These are phyloP conservation scores for Colletotrichum sp. DNA, from an alignment of 2,329 filamentous ascomycete species.

Conservation along the genomic window DNA sequence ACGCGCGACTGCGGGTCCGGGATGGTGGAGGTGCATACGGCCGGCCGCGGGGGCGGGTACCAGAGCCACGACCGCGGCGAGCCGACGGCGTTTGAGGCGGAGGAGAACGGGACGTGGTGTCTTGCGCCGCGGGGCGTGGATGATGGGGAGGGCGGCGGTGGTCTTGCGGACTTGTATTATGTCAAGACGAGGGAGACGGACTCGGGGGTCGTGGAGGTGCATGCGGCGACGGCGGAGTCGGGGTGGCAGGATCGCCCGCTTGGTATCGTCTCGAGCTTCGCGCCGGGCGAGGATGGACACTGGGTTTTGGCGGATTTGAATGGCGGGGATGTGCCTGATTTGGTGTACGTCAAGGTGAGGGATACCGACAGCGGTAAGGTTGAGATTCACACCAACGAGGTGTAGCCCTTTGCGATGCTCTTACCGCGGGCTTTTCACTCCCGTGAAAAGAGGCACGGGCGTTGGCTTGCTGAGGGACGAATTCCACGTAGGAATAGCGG, in stretches of 20 bases:
- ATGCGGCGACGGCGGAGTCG: neutral
- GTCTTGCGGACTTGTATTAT: neutral
- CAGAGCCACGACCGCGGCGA: neutral
- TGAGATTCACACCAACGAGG: neutral
- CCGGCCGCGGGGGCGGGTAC: neutral
- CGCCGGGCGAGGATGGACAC: neutral
- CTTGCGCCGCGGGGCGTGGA: neutral
- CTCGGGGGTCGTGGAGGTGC: neutral
- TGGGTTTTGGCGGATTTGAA: neutral
- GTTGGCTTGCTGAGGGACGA: neutral
- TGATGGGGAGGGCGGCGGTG: neutral
- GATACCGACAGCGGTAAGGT: neutral
- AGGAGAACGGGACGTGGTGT: neutral
- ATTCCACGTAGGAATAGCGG: neutral
- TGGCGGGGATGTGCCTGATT: neutral
- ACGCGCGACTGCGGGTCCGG: neutral
- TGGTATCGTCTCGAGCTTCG: neutral
- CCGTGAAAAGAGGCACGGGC: accelerated
- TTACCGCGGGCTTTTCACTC: neutral
- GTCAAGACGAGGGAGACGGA: neutral
- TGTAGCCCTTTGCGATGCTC: neutral
- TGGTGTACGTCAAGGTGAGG: neutral
- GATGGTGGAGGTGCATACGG: neutral
- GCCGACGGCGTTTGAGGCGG: neutral
- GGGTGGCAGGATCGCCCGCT: neutral